Conservation (phyloP, 805 yeast species). For the Candida qinlingensis region DNA sequence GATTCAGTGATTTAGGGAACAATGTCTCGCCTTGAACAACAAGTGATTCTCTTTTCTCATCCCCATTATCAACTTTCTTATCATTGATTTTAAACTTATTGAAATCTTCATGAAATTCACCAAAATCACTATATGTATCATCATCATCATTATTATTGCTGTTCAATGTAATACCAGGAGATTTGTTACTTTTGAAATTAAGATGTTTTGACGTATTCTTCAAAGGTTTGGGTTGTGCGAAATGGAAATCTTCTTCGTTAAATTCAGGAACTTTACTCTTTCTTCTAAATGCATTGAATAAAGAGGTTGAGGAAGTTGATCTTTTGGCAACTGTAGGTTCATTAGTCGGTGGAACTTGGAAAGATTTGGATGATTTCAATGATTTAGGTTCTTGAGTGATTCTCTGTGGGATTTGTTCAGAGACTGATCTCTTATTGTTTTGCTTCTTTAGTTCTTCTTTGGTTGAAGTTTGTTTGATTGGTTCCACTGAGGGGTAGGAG, state of each 20-base stretch:
- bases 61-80: background rate
- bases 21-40: conserved; percentile 47
- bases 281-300: conserved; percentile 24
- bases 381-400: background rate
- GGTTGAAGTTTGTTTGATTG: background rate
- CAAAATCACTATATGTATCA: background rate
- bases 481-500: conserved; percentile 13
- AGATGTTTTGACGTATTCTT: background rate
- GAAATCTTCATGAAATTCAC: conserved; percentile 24
- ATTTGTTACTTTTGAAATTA: background rate
- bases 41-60: conserved; percentile 10
- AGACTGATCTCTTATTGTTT: conserved; percentile 17
- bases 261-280: conserved; percentile 2
- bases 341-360: conserved; percentile 6
- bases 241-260: background rate
- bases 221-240: background rate
- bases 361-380: conserved; percentile 13
- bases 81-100: conserved; percentile 11
- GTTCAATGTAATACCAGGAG: background rate
- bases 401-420: conserved; percentile 8
- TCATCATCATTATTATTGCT: background rate
- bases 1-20: conserved; percentile 65
- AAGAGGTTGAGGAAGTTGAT: conserved; percentile 22
- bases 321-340: conserved; percentile 16
- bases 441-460: background rate